These are phyloP conservation scores for Rhodotorula taiwanensis DNA, from an alignment of 768 basidiomycete genomes.

Conservation along the genomic window DNA sequence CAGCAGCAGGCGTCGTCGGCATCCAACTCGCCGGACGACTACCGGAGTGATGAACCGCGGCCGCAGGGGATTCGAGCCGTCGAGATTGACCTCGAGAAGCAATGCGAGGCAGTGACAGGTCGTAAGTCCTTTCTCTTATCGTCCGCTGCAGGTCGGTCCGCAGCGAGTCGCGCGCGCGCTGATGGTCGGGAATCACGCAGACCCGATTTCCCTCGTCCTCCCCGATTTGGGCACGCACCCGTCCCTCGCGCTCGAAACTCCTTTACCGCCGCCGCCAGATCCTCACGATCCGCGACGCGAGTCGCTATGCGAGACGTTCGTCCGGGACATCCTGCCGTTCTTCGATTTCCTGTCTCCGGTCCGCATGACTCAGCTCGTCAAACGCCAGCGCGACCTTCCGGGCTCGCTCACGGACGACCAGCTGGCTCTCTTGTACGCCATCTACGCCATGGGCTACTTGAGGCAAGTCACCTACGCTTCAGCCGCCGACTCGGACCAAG, in stretches of 20 bases:
- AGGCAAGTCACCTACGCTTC: background rate
- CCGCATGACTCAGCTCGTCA: slow-evolving; percentile 1
- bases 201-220: slow-evolving; percentile 4
- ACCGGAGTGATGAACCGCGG: background rate
- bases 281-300: background rate
- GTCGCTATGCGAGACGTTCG: slow-evolving; percentile 1
- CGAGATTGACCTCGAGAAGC: slow-evolving; percentile 1
- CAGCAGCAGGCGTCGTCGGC: background rate
- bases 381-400: background rate
- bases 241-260: background rate
- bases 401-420: slow-evolving; percentile 4
- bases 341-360: background rate
- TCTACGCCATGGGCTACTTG: slow-evolving; percentile 5
- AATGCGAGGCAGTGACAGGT: background rate
- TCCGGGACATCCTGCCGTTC: slow-evolving; percentile 5
- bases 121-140: background rate
- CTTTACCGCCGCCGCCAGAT: background rate
- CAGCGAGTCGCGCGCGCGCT: too few relatives aligned
- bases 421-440: slow-evolving; percentile 1
- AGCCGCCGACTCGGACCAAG: background rate
- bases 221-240: slow-evolving; percentile 8
- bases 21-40: background rate
- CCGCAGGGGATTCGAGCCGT: background rate
- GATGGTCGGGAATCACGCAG: background rate
- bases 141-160: too few relatives aligned